Evolutionary conservation across 305 asterid species (phyloP), one percentile per base, ranked within the genome.

Genomic region (Striga hermonthica): DNA sequence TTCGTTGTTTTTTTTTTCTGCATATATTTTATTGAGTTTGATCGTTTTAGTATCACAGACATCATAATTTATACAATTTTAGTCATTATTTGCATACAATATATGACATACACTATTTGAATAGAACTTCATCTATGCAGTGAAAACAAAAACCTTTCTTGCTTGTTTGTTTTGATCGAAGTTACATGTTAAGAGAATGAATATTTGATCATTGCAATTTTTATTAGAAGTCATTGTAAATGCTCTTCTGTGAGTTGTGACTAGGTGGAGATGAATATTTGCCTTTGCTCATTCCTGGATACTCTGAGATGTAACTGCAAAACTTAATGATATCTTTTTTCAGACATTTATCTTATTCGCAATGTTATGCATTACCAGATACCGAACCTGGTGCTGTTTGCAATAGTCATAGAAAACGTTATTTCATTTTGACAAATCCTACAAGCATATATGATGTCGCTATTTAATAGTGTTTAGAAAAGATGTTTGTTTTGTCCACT

Each of bases 121-220:
- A 9, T 59, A 15, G 43, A 10, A 6, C 56, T 38, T n/a, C 52
- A 45, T 22, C 31, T 22, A 22, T 45, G 52, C 12, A 14, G 52
- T 45, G 12, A 14, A 10, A 8, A 14, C n/a, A 11, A 4, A 48
- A 48, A 48, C 47, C 8, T 53, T 15, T 39, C 67, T 39, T 4
- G 43, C 12, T 39, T 50, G 57, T 68, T 5, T 13, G 6, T 22
- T 65, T 54, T 70, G 58, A 41, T 43, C 47, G 15, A 62, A 53
- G 37, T 39, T 14, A 57, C 7, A n/a, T 16, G 15, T 35, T 10
- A 5, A 10, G 31, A 49, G 16, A 60, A 40, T 12, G 9, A 12
- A 34, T 36, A 38, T 6, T 7, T 4, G 36, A 16, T 13, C 7
- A 38, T 12, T 59, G 39, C 12, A 9, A 9, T 22, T 55, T 55